Percentiles rank a stretch among this genome's conserved stretches.
phyloP scores from a whole-genome alignment of 805 yeast species.

The Clavispora santaluciae region DNA sequence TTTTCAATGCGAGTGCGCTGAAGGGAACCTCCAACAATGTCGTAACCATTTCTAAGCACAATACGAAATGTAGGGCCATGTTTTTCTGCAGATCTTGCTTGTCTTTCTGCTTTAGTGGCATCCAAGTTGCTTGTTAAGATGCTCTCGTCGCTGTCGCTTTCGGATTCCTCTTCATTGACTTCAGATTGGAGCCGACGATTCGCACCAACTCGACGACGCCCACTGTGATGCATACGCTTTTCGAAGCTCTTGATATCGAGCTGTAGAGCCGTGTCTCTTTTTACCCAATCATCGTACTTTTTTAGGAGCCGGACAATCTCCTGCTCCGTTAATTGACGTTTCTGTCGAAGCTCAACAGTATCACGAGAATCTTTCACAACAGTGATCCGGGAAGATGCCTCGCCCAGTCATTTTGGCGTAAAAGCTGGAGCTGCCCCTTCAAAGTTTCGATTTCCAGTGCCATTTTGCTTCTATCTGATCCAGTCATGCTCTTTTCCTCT shows the following conservation, averaged over 20 bases:
- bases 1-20: constrained; percentile 4
- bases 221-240: background rate
- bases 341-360: constrained; percentile 45
- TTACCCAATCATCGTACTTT: constrained; percentile 38
- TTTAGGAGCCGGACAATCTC: constrained; percentile 39
- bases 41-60: constrained; percentile 13
- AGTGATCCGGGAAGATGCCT: constrained; percentile 44
- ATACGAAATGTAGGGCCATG: constrained; percentile 9
- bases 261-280: constrained; percentile 23
- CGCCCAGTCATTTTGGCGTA: constrained; percentile 44
- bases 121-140: constrained; percentile 13
- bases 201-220: background rate
- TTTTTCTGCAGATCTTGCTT: constrained; percentile 10
- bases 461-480: constrained; percentile 49
- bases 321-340: constrained; percentile 46
- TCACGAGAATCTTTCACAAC: constrained; percentile 45
- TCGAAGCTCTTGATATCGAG: constrained; percentile 20
- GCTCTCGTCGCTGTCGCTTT: constrained; percentile 18
- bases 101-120: constrained; percentile 13
- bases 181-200: background rate
- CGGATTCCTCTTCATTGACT: constrained; percentile 16
- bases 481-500: constrained; percentile 58
- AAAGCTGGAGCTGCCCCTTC: constrained; percentile 37
- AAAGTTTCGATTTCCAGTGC: constrained; percentile 55
- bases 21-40: constrained; percentile 3